Evolutionary conservation across 2,329 filamentous ascomycete genomes (phyloP).

Genomic region (Aspergillus sp.): DNA sequence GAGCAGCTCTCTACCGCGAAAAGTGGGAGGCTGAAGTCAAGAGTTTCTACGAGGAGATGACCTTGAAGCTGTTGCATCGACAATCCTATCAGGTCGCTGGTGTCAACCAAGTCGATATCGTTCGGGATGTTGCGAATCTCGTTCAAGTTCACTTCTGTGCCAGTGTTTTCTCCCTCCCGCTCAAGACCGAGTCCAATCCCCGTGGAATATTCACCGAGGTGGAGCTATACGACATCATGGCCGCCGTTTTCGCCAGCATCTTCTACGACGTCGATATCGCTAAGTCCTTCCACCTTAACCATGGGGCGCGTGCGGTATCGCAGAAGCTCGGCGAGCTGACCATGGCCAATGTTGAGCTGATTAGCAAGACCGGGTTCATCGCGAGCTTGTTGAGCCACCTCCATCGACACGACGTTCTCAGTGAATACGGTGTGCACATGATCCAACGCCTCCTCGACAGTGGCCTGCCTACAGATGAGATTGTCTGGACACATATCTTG

Average conservation of each 20-base stretch:
- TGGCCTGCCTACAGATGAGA: slow-evolving; percentile 37
- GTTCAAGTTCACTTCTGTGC: slow-evolving; percentile 47
- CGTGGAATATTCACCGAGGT: slow-evolving; percentile 45
- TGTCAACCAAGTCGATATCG: slow-evolving; percentile 39
- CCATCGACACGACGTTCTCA: slow-evolving; percentile 35
- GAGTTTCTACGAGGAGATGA: slow-evolving; percentile 41
- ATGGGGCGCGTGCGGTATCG: slow-evolving; percentile 39
- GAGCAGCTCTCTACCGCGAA: slow-evolving; percentile 35
- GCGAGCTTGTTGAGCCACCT: slow-evolving; percentile 33
- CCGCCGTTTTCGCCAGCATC: slow-evolving; percentile 43
- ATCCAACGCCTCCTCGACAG: slow-evolving; percentile 44
- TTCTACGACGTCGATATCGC: slow-evolving; percentile 48
- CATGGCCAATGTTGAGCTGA: slow-evolving; percentile 39
- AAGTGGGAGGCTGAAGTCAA: slow-evolving; percentile 39
- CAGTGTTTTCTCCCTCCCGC: slow-evolving; percentile 45
- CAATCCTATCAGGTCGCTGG: slow-evolving; percentile 40
- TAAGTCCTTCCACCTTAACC: slow-evolving; percentile 43
- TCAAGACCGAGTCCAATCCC: slow-evolving; percentile 45
- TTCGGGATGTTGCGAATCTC: slow-evolving; percentile 44
- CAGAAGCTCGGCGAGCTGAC: slow-evolving; percentile 43
- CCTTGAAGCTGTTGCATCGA: slow-evolving; percentile 34
- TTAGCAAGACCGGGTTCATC: slow-evolving; percentile 34
- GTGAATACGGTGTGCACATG: slow-evolving; percentile 47
- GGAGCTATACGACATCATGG: slow-evolving; percentile 46
- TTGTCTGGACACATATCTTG: slow-evolving; percentile 50